These are phyloP conservation scores for Penicillium verrucosum DNA, from an alignment of 2,329 filamentous ascomycete genomes.

Conservation along the genomic window DNA sequence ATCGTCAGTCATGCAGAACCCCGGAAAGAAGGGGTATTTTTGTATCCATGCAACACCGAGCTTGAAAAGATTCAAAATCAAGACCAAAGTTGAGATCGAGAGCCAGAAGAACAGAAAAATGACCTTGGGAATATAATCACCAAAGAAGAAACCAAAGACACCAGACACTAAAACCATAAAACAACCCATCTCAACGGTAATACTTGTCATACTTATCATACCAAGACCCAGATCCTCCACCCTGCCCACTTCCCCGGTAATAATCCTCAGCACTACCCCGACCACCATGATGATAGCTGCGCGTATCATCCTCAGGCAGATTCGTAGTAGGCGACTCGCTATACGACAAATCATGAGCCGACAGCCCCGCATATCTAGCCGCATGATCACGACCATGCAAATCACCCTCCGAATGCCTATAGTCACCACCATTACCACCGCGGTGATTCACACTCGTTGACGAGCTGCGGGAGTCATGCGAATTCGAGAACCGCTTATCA, in stretches of 20 bases:
- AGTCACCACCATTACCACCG: slow-evolving; percentile 20
- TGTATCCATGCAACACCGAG: slow-evolving; percentile 19
- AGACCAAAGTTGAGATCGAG: background rate
- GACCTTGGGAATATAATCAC: background rate
- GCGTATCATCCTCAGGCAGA: slow-evolving; percentile 24
- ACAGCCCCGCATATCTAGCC: slow-evolving; percentile 19
- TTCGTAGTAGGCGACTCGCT: slow-evolving; percentile 23
- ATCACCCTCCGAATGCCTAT: slow-evolving; percentile 38
- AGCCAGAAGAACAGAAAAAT: slow-evolving; percentile 1
- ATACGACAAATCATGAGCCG: slow-evolving; percentile 26
- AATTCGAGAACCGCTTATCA: slow-evolving; percentile 8
- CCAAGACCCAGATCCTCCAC: slow-evolving; percentile 19
- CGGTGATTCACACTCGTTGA: slow-evolving; percentile 27
- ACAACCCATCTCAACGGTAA: slow-evolving; percentile 23
- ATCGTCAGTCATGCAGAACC: slow-evolving; percentile 16
- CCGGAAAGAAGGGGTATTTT: slow-evolving; percentile 20
- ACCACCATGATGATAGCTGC: slow-evolving; percentile 26
- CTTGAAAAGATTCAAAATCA: background rate
- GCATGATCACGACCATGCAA: slow-evolving; percentile 25
- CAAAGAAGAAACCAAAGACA: background rate
- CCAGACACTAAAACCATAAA: background rate
- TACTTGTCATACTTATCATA: slow-evolving; percentile 24
- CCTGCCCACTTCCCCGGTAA: slow-evolving; percentile 33
- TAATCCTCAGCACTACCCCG: slow-evolving; percentile 40
- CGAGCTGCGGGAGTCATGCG: slow-evolving; percentile 30